A percentile compares a stretch with the other conserved stretches of the same genome.
Evolutionary conservation across 345 rosid species (phyloP).

Genomic region (Lumnitzera littorea): DNA sequence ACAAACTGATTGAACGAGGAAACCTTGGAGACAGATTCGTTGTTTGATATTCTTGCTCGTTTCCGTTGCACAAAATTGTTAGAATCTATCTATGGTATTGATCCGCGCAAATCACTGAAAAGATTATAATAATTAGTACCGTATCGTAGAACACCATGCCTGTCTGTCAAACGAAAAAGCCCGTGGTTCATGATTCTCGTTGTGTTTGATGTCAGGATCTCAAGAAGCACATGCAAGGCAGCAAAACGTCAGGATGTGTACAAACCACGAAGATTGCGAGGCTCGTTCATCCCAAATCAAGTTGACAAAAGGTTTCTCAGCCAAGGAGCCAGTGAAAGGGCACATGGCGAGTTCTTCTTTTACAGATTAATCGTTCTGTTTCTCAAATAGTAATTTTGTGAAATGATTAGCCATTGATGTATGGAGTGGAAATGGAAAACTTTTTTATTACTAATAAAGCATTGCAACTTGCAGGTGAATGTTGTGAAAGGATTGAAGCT

Average conservation of each 20-base stretch:
- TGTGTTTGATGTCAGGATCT: slow-evolving; percentile 37
- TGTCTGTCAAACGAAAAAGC: too few species aligned
- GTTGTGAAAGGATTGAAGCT: slow-evolving; percentile 92
- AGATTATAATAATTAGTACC: too few species aligned
- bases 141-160: too few species aligned
- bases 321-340: slow-evolving; percentile 95
- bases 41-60: too few species aligned
- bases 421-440: not conserved
- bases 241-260: slow-evolving; percentile 41
- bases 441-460: not conserved
- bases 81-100: too few species aligned
- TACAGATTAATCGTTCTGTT: slow-evolving; percentile 9
- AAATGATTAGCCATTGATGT: too few species aligned
- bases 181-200: too few species aligned
- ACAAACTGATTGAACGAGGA: too few species aligned
- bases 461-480: slow-evolving; percentile 65
- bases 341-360: slow-evolving; percentile 75
- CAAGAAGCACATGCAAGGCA: slow-evolving; percentile 50
- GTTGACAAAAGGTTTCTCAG: slow-evolving; percentile 77
- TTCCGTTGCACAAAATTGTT: too few species aligned
- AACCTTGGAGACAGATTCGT: too few species aligned
- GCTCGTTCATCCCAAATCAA: slow-evolving; percentile 50
- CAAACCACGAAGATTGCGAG: slow-evolving; percentile 64
- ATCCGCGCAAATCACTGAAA: too few species aligned
- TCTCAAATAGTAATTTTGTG: not conserved